phyloP scores from a whole-genome alignment of 2,329 filamentous ascomycete genomes.

The Nemania diffusa region DNA sequence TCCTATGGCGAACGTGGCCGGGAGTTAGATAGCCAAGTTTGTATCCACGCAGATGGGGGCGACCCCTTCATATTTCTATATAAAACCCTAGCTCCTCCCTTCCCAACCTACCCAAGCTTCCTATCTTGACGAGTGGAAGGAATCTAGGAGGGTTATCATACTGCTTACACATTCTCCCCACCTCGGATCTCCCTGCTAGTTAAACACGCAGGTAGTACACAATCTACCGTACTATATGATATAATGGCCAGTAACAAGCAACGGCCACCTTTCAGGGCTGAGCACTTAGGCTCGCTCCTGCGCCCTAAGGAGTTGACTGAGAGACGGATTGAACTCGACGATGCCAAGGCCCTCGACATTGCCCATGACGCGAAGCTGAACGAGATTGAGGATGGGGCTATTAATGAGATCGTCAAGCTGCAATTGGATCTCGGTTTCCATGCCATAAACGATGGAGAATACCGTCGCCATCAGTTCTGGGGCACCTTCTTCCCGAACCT shows the following conservation, averaged over 20 bases:
- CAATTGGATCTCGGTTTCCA: conserved; percentile 75
- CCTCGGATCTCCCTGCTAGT: neutral
- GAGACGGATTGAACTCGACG: conserved; percentile 62
- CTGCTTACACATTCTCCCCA: neutral
- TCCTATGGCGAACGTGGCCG: conserved; percentile 8
- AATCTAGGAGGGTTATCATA: neutral
- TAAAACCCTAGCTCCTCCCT: conserved; percentile 13
- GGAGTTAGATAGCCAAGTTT: neutral
- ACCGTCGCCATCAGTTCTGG: conserved; percentile 60
- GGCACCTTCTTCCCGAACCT: conserved; percentile 59
- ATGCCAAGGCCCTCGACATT: conserved; percentile 52
- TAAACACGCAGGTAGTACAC: neutral
- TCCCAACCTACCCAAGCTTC: neutral
- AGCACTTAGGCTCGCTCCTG: conserved; percentile 79
- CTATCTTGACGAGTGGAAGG: neutral
- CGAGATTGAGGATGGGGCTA: conserved; percentile 67
- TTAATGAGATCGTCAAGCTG: conserved; percentile 73
- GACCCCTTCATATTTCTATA: conserved; percentile 11
- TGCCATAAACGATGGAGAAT: conserved; percentile 63
- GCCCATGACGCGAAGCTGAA: conserved; percentile 58
- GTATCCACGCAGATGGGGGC: conserved; percentile 10
- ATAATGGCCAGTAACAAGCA: conserved; percentile 48
- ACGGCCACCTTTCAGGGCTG: conserved; percentile 74
- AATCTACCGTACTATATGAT: neutral
- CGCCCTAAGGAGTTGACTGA: conserved; percentile 72